phyloP scores from a whole-genome alignment of 2,329 filamentous ascomycete species.

The Penicillium fuscoglaucum region DNA sequence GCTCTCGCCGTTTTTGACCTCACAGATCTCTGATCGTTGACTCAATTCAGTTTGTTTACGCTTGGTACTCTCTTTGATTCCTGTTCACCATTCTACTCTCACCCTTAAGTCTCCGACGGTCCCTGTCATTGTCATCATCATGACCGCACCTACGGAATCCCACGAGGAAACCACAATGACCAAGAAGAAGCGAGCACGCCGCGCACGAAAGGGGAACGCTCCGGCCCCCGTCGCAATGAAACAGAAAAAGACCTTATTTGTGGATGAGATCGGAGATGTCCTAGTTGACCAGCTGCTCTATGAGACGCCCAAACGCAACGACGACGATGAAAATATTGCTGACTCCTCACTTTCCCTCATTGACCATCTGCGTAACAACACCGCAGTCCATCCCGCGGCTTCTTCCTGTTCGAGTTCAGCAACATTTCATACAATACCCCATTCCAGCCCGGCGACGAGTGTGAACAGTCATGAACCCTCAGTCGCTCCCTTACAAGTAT shows the following conservation, averaged over 20 bases:
- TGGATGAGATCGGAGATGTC: constrained; percentile 25
- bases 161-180: neutral
- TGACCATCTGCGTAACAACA: constrained; percentile 21
- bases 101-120: neutral
- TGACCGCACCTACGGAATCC: neutral
- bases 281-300: constrained; percentile 23
- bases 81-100: neutral
- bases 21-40: neutral
- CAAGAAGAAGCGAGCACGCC: constrained; percentile 18
- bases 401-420: constrained; percentile 20
- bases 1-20: neutral
- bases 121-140: neutral
- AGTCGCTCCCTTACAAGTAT: neutral
- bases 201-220: constrained; percentile 9
- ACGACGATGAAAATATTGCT: neutral
- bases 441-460: constrained; percentile 19
- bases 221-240: neutral
- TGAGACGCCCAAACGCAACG: neutral
- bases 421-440: constrained; percentile 13
- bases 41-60: neutral
- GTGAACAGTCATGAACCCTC: constrained; percentile 11
- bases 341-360: constrained; percentile 11
- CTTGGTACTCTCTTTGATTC: neutral
- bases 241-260: constrained; percentile 18
- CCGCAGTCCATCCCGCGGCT: neutral